Percentiles rank a stretch among this genome's conserved stretches.
Conservation (phyloP, 768 basidiomycete species). For the Hygrophoropsis aurantiaca region DNA sequence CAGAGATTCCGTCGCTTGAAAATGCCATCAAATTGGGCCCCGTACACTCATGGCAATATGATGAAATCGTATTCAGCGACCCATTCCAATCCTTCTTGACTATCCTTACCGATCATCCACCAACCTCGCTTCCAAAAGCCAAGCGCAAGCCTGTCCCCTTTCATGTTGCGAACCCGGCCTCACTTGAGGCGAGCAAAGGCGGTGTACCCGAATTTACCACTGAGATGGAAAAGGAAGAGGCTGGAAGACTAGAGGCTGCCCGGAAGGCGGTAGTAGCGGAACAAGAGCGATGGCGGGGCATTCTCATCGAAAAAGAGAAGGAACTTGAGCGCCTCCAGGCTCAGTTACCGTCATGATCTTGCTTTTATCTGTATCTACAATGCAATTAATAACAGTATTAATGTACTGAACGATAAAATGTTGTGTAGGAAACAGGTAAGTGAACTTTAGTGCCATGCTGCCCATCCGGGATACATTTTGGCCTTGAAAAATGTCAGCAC, state of each 20-base stretch:
- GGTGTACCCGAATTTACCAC: slow-evolving; percentile 82
- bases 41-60: slow-evolving; percentile 98
- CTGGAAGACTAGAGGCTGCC: slow-evolving; percentile 75
- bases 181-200: slow-evolving; percentile 64
- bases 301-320: slow-evolving; percentile 78
- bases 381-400: too few relatives aligned
- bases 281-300: slow-evolving; percentile 69
- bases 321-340: slow-evolving; percentile 73
- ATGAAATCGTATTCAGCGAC: slow-evolving; percentile 95
- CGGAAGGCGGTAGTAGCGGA: slow-evolving; percentile 68
- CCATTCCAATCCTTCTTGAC: slow-evolving; percentile 86
- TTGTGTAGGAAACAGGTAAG: background rate
- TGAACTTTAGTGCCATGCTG: slow-evolving; percentile 62
- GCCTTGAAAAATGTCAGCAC: slow-evolving; percentile 43
- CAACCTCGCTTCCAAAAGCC: slow-evolving; percentile 72
- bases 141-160: slow-evolving; percentile 69
- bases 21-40: slow-evolving; percentile 67
- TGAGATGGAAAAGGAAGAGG: slow-evolving; percentile 87
- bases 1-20: slow-evolving; percentile 67
- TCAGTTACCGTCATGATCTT: slow-evolving; percentile 7
- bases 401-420: too few relatives aligned
- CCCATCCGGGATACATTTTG: slow-evolving; percentile 92
- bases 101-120: slow-evolving; percentile 77
- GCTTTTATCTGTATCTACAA: too few relatives aligned
- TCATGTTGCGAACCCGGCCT: slow-evolving; percentile 57